Percentiles rank a stretch among this genome's conserved stretches.
phyloP scores from a whole-genome alignment of 2,329 filamentous ascomycete genomes.

The Arthrinium puccinioides region DNA sequence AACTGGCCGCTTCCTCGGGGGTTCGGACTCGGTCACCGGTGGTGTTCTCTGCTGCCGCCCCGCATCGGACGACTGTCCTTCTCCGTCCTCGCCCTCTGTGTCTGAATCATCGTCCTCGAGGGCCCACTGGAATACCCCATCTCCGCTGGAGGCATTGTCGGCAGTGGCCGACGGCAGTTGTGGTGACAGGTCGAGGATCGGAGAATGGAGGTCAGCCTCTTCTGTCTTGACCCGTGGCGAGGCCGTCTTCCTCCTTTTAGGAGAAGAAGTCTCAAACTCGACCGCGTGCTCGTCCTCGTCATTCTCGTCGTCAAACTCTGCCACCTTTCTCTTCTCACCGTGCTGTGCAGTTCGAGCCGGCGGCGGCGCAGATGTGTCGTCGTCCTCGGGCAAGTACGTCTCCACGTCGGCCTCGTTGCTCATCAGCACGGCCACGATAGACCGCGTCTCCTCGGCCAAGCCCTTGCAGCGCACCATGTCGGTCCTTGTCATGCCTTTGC shows the following conservation, averaged over 20 bases:
- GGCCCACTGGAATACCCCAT: slow-evolving; percentile 21
- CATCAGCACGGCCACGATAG: slow-evolving; percentile 63
- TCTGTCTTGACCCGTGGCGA: no score
- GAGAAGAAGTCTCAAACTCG: not conserved
- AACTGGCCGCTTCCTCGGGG: not conserved
- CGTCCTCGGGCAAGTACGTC: slow-evolving; percentile 17
- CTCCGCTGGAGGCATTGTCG: not conserved
- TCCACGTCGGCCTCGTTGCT: slow-evolving; percentile 42
- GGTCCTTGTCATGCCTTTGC: slow-evolving; percentile 63
- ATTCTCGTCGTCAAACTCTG: not conserved
- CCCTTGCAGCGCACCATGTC: slow-evolving; percentile 86
- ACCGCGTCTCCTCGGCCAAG: slow-evolving; percentile 68
- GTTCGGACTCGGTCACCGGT: not conserved
- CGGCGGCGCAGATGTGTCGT: slow-evolving; percentile 1
- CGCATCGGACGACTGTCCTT: not conserved
- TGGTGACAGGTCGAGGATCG: slow-evolving; percentile 1
- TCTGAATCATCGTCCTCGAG: slow-evolving; percentile 14
- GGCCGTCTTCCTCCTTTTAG: slow-evolving; percentile 9
- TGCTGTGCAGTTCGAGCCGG: not conserved
- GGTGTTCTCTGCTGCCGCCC: not conserved
- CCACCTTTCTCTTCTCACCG: not conserved
- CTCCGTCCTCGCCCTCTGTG: slow-evolving; percentile 2
- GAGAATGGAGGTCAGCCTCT: not conserved
- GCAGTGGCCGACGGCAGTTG: not conserved
- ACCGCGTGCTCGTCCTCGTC: slow-evolving; percentile 10